Percentiles rank a stretch among this genome's conserved stretches.
These are phyloP conservation scores for Blastobotrys persicus DNA, from an alignment of 1,139 yeast genomes.

Conservation along the genomic window DNA sequence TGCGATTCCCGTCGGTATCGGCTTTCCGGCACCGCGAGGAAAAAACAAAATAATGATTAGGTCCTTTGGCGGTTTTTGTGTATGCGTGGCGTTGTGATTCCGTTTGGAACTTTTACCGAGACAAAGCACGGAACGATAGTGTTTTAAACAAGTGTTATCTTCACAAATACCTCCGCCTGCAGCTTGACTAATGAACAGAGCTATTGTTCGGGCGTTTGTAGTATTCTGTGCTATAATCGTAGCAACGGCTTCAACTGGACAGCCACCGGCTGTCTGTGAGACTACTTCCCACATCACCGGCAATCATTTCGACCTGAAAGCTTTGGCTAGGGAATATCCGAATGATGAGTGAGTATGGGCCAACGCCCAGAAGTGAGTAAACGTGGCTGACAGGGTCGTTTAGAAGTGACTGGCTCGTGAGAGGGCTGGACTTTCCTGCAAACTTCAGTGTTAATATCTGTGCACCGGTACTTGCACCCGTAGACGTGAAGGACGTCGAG, in stretches of 20 bases:
- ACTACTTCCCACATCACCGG: slow-evolving; percentile 33
- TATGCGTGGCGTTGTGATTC: too few relatives aligned
- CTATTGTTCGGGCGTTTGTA: neutral
- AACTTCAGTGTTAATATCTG: slow-evolving; percentile 84
- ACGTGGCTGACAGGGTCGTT: neutral
- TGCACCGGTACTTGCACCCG: slow-evolving; percentile 44
- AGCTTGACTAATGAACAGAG: neutral
- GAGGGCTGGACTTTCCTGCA: slow-evolving; percentile 66
- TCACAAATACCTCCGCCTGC: neutral
- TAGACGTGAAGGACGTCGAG: slow-evolving; percentile 43
- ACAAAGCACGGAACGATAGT: neutral
- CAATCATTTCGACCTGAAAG: slow-evolving; percentile 34
- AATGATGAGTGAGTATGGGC: slow-evolving; percentile 7
- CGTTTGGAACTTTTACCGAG: too few relatives aligned
- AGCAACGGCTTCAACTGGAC: neutral
- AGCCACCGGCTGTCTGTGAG: slow-evolving; percentile 22
- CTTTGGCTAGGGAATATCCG: slow-evolving; percentile 20
- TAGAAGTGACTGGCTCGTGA: slow-evolving; percentile 53
- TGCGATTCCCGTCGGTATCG: too few relatives aligned
- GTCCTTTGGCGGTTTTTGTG: too few relatives aligned
- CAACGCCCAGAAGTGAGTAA: neutral
- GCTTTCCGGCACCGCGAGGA: too few relatives aligned
- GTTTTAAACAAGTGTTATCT: neutral
- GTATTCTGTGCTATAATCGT: neutral
- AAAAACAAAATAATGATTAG: too few relatives aligned